Percentiles rank a stretch among this genome's conserved stretches.
These are phyloP conservation scores for Chlamydomonas sp. DNA, from an alignment of 139 green algal genomes.

Conservation along the genomic window DNA sequence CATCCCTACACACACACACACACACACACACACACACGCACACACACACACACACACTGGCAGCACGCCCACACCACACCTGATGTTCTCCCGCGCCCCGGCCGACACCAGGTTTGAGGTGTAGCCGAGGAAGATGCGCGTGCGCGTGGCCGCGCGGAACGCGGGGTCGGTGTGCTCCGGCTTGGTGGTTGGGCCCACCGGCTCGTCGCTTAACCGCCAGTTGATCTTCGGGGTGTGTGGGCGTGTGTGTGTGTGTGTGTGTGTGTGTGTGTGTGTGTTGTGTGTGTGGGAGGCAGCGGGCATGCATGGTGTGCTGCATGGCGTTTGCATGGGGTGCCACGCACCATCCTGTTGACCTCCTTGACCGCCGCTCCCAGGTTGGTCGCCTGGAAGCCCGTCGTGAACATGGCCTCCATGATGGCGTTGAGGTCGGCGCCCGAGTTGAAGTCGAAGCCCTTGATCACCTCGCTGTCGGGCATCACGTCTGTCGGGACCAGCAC, in stretches of 20 bases:
- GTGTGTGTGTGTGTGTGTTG: too few species aligned
- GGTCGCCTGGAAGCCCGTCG: constrained; percentile 83
- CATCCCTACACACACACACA: constrained; percentile 4
- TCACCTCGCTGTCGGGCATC: constrained; percentile 1
- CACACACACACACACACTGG: too few species aligned
- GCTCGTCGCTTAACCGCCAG: constrained; percentile 83
- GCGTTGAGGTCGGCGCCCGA: constrained; percentile 53
- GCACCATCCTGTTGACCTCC: constrained; percentile 94
- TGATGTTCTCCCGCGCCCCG: constrained; percentile 82
- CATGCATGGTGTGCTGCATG: too few species aligned
- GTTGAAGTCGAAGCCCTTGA: constrained; percentile 68
- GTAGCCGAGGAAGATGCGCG: constrained; percentile 93
- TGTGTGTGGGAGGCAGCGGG: too few species aligned
- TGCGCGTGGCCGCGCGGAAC: constrained; percentile 33
- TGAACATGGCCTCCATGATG: constrained; percentile 73
- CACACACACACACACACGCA: constrained; percentile 2
- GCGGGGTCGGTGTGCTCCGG: constrained; percentile 34
- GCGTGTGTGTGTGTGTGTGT: too few species aligned
- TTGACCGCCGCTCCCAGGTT: constrained; percentile 75
- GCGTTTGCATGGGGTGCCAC: too few species aligned
- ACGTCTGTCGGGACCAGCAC: constrained; percentile 8
- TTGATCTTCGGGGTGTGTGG: constrained; percentile 23
- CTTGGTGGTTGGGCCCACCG: constrained; percentile 33
- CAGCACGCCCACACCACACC: too few species aligned
- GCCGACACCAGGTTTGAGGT: constrained; percentile 92